Percentiles rank a stretch among this genome's conserved stretches.
Conservation (phyloP, 139 green algal species). For the Mychonastes homosphaera region DNA sequence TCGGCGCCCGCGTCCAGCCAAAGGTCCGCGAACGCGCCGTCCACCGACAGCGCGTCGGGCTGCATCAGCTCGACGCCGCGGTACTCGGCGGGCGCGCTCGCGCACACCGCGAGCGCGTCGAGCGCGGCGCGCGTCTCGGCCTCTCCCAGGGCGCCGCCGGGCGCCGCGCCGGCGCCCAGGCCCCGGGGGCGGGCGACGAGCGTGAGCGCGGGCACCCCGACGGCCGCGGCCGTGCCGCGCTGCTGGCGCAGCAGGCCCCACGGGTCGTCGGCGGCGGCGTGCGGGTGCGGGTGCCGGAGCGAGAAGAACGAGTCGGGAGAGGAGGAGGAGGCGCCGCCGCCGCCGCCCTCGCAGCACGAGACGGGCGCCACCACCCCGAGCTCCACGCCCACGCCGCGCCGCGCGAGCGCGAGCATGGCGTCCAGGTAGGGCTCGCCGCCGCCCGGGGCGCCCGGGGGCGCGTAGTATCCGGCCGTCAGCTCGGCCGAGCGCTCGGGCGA, state of each 20-base stretch:
- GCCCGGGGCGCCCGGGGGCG: too few species aligned
- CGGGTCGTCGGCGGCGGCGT: slow-evolving; percentile 18
- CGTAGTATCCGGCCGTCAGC: slow-evolving; percentile 32
- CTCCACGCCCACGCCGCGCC: slow-evolving; percentile 17
- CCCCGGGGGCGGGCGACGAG: too few species aligned
- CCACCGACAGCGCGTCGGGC: too few species aligned
- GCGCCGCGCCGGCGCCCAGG: too few species aligned
- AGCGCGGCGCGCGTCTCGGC: too few species aligned
- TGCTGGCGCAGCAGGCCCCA: slow-evolving; percentile 30
- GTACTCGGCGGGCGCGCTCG: too few species aligned
- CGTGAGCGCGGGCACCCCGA: slow-evolving; percentile 30
- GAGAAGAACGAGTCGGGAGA: slow-evolving; percentile 10
- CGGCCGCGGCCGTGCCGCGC: slow-evolving; percentile 29
- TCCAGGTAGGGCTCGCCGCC: slow-evolving; percentile 39
- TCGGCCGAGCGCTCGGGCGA: slow-evolving; percentile 30
- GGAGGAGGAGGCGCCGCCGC: slow-evolving; percentile 12
- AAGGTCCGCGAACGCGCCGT: too few species aligned
- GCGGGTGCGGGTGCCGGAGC: slow-evolving; percentile 1
- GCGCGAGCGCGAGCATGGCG: slow-evolving; percentile 24
- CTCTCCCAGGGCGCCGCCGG: too few species aligned
- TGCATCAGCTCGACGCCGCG: too few species aligned
- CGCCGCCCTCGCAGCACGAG: slow-evolving; percentile 26
- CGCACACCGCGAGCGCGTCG: too few species aligned
- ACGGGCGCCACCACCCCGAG: too few species aligned
- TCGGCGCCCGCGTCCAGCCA: too few species aligned